A percentile compares a stretch with the other conserved stretches of the same genome.
These are phyloP conservation scores for Lathyrus tuberosus DNA, from an alignment of 306 rosid species.

Conservation along the genomic window DNA sequence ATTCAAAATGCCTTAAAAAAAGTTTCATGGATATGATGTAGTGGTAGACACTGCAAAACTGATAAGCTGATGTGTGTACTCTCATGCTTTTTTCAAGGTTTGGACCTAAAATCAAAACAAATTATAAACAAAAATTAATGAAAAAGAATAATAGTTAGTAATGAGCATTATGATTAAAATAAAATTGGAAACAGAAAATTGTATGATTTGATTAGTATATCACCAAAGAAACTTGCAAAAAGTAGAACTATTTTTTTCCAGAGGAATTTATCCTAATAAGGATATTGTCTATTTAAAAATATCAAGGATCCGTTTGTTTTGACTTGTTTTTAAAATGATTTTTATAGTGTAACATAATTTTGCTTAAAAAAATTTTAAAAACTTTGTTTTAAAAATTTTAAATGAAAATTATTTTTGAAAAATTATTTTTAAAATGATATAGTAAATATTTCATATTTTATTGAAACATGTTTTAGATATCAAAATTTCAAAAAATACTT, in stretches of 20 bases:
- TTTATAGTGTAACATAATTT: no score
- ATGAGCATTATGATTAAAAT: slow-evolving; percentile 13
- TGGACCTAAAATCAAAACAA: slow-evolving; percentile 71
- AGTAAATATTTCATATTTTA: no score
- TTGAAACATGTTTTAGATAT: no score
- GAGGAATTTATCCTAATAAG: slow-evolving; percentile 23
- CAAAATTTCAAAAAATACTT: no score
- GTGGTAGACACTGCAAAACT: slow-evolving; percentile 80
- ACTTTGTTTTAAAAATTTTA: no score
- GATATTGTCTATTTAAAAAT: slow-evolving; percentile 26
- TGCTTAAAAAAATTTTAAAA: no score
- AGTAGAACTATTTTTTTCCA: slow-evolving; percentile 2
- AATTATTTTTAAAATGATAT: no score
- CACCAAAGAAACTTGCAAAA: slow-evolving; percentile 20
- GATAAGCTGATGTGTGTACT: slow-evolving; percentile 74
- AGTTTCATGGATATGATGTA: no score
- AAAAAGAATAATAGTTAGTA: slow-evolving; percentile 18
- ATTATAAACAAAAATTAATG: background rate
- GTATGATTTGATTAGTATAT: slow-evolving; percentile 15
- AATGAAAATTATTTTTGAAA: no score
- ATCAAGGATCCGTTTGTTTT: no score
- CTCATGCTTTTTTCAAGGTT: slow-evolving; percentile 84
- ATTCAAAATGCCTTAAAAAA: slow-evolving; percentile 30
- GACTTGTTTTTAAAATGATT: no score
- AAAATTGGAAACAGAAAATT: slow-evolving; percentile 9